Evolutionary conservation across 805 yeast species (phyloP).

Genomic region (Kazachstania bromeliacearum): DNA sequence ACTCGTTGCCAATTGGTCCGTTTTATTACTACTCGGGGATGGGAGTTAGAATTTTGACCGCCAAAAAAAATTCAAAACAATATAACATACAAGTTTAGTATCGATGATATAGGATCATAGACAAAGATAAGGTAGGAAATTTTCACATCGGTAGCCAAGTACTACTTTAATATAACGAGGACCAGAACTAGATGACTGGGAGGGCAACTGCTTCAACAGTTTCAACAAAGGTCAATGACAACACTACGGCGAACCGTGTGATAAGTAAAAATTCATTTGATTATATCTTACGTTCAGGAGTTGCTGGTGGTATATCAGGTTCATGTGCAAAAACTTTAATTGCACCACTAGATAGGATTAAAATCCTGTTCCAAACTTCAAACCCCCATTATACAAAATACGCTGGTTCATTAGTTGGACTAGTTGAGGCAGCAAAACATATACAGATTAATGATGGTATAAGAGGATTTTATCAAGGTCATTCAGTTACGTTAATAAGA

Average conservation of each 20-base stretch:
- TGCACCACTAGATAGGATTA: constrained; percentile 92
- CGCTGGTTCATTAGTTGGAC: constrained; percentile 72
- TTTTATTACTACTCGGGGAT: too few relatives aligned
- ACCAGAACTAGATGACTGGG: too few relatives aligned
- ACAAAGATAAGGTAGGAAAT: too few relatives aligned
- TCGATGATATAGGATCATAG: too few relatives aligned
- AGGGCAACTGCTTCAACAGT: too few relatives aligned
- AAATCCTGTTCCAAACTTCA: constrained; percentile 88
- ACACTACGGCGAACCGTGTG: not conserved
- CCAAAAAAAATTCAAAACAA: too few relatives aligned
- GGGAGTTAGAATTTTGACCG: too few relatives aligned
- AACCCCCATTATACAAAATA: constrained; percentile 79
- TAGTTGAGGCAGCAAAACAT: constrained; percentile 58
- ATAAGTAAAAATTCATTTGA: constrained; percentile 64
- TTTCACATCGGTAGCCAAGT: too few relatives aligned
- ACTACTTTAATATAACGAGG: too few relatives aligned
- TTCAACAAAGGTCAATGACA: too few relatives aligned
- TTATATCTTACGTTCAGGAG: constrained; percentile 72
- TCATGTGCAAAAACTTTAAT: constrained; percentile 91
- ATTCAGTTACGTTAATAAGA: constrained; percentile 81
- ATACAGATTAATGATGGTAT: constrained; percentile 66
- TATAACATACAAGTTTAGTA: too few relatives aligned
- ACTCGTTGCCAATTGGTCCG: too few relatives aligned
- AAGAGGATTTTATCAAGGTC: constrained; percentile 85
- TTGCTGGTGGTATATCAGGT: constrained; percentile 95